Percentiles rank a stretch among this genome's conserved stretches.
Evolutionary conservation across 2,329 filamentous ascomycete genomes (phyloP).

Genomic region (Atkinsonella texensis): DNA sequence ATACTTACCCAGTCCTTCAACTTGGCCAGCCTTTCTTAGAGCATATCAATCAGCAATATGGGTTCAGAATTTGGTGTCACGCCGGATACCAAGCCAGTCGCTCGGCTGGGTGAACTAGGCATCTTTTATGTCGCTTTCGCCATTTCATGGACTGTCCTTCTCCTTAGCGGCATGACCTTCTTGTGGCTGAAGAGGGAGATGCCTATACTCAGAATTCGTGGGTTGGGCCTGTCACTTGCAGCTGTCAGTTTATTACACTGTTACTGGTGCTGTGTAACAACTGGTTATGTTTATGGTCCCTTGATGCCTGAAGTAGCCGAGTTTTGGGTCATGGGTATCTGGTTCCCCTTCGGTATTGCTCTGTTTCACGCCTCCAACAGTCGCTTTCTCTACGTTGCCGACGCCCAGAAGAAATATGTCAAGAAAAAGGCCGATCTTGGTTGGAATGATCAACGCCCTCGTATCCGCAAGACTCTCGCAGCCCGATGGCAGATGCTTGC

Average conservation of each 20-base stretch:
- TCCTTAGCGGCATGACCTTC: conserved; percentile 28
- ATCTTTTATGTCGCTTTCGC: conserved; percentile 29
- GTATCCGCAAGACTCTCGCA: conserved; percentile 17
- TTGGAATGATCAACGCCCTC: conserved; percentile 6
- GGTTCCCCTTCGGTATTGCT: conserved; percentile 52
- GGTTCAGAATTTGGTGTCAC: conserved; percentile 22
- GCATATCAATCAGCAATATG: conserved; percentile 8
- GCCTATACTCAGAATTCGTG: conserved; percentile 28
- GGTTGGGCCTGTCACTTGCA: conserved; percentile 27
- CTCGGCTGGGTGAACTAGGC: conserved; percentile 25
- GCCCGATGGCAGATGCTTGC: conserved; percentile 28
- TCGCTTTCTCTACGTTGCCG: conserved; percentile 46
- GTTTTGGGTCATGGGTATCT: conserved; percentile 57
- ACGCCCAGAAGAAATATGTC: conserved; percentile 35
- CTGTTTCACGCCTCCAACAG: conserved; percentile 54
- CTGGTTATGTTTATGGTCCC: conserved; percentile 26
- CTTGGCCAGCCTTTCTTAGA: neutral
- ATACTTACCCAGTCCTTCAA: neutral
- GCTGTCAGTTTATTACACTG: conserved; percentile 28
- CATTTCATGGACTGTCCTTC: conserved; percentile 25
- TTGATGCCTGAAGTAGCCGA: conserved; percentile 39
- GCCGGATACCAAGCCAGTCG: conserved; percentile 17
- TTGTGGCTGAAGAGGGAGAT: conserved; percentile 27
- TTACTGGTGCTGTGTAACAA: conserved; percentile 30
- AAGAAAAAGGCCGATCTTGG: conserved; percentile 7